phyloP scores from a whole-genome alignment of 768 basidiomycete species.

The Termitomyces heimii region DNA sequence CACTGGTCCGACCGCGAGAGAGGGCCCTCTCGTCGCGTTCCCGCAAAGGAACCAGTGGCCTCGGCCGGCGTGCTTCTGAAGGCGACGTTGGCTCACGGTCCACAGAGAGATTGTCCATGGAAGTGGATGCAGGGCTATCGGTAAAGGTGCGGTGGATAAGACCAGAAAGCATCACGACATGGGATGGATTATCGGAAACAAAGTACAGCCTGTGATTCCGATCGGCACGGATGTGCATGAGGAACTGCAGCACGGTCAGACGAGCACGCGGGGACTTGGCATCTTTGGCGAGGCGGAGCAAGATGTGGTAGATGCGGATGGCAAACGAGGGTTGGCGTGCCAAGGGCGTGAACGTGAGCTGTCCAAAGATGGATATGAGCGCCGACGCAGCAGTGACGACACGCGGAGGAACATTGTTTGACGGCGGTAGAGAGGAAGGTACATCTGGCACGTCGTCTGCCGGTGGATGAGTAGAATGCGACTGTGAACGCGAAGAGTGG shows the following conservation, averaged over 20 bases:
- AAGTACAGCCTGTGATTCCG: conserved; percentile 84
- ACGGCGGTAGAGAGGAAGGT: conserved; percentile 9
- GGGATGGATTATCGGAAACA: conserved; percentile 52
- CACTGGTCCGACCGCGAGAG: conserved; percentile 46
- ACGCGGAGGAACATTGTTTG: conserved; percentile 29
- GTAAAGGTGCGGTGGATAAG: conserved; percentile 51
- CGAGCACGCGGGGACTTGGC: conserved; percentile 55
- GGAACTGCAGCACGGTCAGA: conserved; percentile 74
- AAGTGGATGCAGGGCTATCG: not conserved
- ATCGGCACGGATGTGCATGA: conserved; percentile 85
- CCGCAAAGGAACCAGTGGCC: conserved; percentile 37
- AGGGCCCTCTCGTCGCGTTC: conserved; percentile 46
- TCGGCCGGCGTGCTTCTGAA: conserved; percentile 34
- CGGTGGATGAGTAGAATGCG: conserved; percentile 46
- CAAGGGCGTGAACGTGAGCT: conserved; percentile 65
- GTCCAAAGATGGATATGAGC: conserved; percentile 60
- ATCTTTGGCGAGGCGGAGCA: conserved; percentile 41
- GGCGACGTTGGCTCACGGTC: conserved; percentile 13
- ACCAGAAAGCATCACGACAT: conserved; percentile 51
- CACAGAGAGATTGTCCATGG: not conserved
- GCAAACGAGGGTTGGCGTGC: conserved; percentile 44
- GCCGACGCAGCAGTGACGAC: conserved; percentile 58
- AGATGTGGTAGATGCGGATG: conserved; percentile 42
- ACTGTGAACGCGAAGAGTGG: conserved; percentile 51
- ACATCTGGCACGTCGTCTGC: conserved; percentile 29